A percentile compares a stretch with the other conserved stretches of the same genome.
phyloP scores from a whole-genome alignment of 345 rosid genomes.

The Lumnitzera littorea region DNA sequence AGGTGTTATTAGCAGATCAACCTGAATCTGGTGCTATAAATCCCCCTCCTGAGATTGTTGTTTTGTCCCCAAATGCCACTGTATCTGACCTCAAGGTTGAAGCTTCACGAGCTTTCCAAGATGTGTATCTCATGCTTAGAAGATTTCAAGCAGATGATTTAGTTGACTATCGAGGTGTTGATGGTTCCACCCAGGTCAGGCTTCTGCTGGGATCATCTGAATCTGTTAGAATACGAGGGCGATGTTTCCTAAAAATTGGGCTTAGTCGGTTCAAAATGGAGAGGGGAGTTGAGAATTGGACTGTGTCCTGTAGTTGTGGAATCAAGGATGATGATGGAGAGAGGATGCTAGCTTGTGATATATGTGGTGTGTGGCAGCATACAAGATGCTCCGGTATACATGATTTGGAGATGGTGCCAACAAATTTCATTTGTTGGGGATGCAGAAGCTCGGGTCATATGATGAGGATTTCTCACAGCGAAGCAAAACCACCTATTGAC shows the following conservation, averaged over 20 bases:
- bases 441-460: constrained; percentile 21
- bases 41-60: constrained; percentile 38
- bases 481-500: background rate
- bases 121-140: constrained; percentile 45
- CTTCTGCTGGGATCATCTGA: constrained; percentile 28
- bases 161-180: constrained; percentile 45
- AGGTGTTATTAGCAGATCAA: constrained; percentile 35
- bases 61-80: constrained; percentile 35
- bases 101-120: constrained; percentile 47
- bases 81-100: constrained; percentile 46
- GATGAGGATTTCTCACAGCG: constrained; percentile 10
- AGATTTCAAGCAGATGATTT: constrained; percentile 55
- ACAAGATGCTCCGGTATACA: constrained; percentile 58
- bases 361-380: constrained; percentile 67
- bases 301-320: constrained; percentile 57
- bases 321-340: constrained; percentile 76
- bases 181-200: constrained; percentile 54
- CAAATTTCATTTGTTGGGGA: constrained; percentile 39
- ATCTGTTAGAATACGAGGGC: constrained; percentile 32
- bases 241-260: constrained; percentile 34
- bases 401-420: constrained; percentile 43
- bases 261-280: constrained; percentile 43
- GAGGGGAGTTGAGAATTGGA: constrained; percentile 65
- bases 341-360: constrained; percentile 67
- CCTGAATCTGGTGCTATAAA: constrained; percentile 15